These are phyloP conservation scores for Gamarada debralockiae DNA, from an alignment of 495 filamentous ascomycete genomes.

Conservation along the genomic window DNA sequence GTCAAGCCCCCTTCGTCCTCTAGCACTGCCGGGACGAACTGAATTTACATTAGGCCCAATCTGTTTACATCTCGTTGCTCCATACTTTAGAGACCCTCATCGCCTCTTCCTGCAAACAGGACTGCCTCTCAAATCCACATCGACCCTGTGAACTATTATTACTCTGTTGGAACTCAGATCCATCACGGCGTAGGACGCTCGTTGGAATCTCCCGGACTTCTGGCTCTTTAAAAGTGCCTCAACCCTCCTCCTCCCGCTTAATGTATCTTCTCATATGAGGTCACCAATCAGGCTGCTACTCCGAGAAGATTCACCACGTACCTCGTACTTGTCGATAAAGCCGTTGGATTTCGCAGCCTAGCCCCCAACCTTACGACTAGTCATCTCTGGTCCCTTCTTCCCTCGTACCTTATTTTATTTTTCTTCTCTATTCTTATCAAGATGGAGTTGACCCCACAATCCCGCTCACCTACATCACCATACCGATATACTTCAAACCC, in stretches of 20 bases:
- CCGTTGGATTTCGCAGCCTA: constrained; percentile 11
- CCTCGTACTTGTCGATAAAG: constrained; percentile 2
- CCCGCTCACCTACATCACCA: constrained; percentile 23
- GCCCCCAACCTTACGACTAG: not conserved
- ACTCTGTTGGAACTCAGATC: too few species aligned
- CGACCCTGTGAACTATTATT: too few species aligned
- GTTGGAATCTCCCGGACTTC: too few species aligned
- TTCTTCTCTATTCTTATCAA: constrained; percentile 10
- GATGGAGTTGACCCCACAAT: constrained; percentile 28
- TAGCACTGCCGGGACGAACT: not conserved
- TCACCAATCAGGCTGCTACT: constrained; percentile 9
- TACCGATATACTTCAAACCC: constrained; percentile 17
- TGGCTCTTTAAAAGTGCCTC: not conserved
- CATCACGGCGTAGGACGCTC: too few species aligned
- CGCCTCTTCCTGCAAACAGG: not conserved
- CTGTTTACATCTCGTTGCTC: not conserved
- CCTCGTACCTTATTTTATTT: constrained; percentile 1
- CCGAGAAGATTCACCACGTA: not conserved
- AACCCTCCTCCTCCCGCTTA: not conserved
- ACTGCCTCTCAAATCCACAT: too few species aligned
- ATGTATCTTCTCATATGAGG: constrained; percentile 3
- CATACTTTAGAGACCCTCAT: not conserved
- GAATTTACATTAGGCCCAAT: not conserved
- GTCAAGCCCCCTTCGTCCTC: not conserved
- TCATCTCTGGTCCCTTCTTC: not conserved